phyloP scores from a whole-genome alignment of 2,329 filamentous ascomycete species.

The Chaetomiaceae sp. region DNA sequence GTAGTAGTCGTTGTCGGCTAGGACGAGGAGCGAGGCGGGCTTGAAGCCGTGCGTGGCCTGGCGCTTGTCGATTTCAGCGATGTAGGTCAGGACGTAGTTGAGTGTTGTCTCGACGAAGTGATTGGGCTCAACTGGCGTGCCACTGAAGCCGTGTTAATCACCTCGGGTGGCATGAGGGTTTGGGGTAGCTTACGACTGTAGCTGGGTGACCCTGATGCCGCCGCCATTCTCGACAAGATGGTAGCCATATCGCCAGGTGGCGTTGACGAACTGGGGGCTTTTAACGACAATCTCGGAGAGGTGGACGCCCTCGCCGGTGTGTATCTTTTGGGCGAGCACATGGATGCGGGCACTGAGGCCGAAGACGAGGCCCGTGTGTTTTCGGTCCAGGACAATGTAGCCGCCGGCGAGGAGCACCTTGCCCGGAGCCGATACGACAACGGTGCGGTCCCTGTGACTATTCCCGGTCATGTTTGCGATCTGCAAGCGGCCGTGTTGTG shows the following conservation, averaged over 20 bases:
- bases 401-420: slow-evolving; percentile 94
- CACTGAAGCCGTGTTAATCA: slow-evolving; percentile 33
- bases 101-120: slow-evolving; percentile 91
- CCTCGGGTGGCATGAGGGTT: background rate
- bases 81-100: slow-evolving; percentile 81
- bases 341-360: slow-evolving; percentile 66
- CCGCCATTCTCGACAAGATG: slow-evolving; percentile 64
- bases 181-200: slow-evolving; percentile 62
- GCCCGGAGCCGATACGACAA: slow-evolving; percentile 81
- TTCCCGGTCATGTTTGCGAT: background rate
- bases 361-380: slow-evolving; percentile 72
- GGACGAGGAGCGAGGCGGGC: slow-evolving; percentile 73
- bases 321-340: slow-evolving; percentile 54
- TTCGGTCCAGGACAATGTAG: slow-evolving; percentile 87
- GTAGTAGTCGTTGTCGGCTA: slow-evolving; percentile 97
- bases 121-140: slow-evolving; percentile 53
- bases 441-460: slow-evolving; percentile 32
- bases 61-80: slow-evolving; percentile 43
- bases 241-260: slow-evolving; percentile 84
- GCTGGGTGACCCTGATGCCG: slow-evolving; percentile 77
- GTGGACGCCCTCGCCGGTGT: slow-evolving; percentile 59
- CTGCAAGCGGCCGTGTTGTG: too few relatives aligned
- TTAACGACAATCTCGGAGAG: slow-evolving; percentile 73
- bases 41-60: slow-evolving; percentile 49
- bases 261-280: slow-evolving; percentile 86